Evolutionary conservation across 805 yeast species (phyloP).

Genomic region (Schwanniomyces yamadae): DNA sequence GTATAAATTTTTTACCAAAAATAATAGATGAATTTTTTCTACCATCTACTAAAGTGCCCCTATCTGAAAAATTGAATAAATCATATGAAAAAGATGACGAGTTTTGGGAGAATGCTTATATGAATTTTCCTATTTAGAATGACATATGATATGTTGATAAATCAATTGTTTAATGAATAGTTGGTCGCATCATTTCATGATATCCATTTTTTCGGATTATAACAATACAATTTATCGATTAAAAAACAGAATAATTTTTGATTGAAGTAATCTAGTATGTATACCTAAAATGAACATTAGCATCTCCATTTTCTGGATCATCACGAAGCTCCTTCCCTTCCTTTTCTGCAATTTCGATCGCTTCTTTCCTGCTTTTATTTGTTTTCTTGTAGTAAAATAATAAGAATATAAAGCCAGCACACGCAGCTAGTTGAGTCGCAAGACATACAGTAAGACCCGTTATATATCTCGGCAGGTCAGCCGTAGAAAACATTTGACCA

Average conservation of each 20-base stretch:
- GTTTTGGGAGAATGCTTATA: slow-evolving; percentile 5
- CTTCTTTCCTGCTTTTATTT: slow-evolving; percentile 3
- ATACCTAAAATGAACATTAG: slow-evolving; percentile 4
- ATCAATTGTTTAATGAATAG: not conserved
- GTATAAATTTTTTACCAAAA: too few relatives aligned
- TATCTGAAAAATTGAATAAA: not conserved
- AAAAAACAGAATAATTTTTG: too few relatives aligned
- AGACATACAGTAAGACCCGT: slow-evolving; percentile 5
- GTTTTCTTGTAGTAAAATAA: slow-evolving; percentile 4
- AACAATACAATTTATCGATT: too few relatives aligned
- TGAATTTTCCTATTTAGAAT: slow-evolving; percentile 2
- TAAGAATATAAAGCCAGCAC: slow-evolving; percentile 4
- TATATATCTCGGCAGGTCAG: slow-evolving; percentile 6
- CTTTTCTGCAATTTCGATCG: slow-evolving; percentile 2
- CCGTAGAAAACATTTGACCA: slow-evolving; percentile 6
- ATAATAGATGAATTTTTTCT: too few relatives aligned
- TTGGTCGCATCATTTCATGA: too few relatives aligned
- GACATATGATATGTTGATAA: not conserved
- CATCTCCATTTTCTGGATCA: slow-evolving; percentile 3
- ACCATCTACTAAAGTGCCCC: too few relatives aligned
- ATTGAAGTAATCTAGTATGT: slow-evolving; percentile 5
- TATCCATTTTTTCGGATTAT: too few relatives aligned
- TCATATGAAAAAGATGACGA: not conserved
- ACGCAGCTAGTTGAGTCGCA: slow-evolving; percentile 4
- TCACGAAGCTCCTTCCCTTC: not conserved